Evolutionary conservation across 371 early-diverging fungal species (phyloP), one percentile per base, ranked within the genome.

Genomic region (Syncephalastrum monosporum): DNA sequence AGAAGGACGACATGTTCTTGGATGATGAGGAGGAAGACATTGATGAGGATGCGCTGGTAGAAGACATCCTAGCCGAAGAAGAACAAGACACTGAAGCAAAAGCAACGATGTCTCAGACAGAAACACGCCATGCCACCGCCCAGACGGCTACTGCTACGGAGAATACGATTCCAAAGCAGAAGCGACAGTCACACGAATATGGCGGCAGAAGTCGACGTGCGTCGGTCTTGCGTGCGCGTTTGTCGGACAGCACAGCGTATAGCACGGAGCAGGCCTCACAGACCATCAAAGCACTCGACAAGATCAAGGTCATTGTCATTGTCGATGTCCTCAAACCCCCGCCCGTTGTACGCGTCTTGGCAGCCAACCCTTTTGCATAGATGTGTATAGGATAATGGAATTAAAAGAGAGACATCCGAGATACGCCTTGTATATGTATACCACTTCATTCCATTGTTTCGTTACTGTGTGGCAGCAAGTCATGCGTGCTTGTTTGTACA

Each of bases 291-390:
- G 79, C 87, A 4, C 78, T 89, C 66, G 82, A 83, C 50, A 74
- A 69, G 50, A 65, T 91, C 53, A 59, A 72, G 47, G 85, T 88
- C 4, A 76, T 82, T 59, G 74, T 91, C 43, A 82, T 82, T 4
- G 79, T 83, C 10, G 83, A 88, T 57, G 83, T 85, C 56, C 70
- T 76, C n/a, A 72, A 79, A 33, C 85, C 87, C 6, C 91, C 89
- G 7, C 88, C 88, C 44, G 75, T 84, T 33, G 77, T 87, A 54
- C 81, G 85, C 60, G 73, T 88, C 19, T 68, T 82, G 56, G 83
- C 87, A 17, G 82, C 81, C 50, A 83, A 88, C 59, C 90, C 90
- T 16, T 70, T 65, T 53, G 66, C 66, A 33, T 66, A 58, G 44
- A 16, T 33, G 8, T 33, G 38, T 33, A 33, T 33, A 33, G 6